Base-by-base conservation (phyloP, 2,329 filamentous ascomycete species). In the Fusarium veterinarium region DNA sequence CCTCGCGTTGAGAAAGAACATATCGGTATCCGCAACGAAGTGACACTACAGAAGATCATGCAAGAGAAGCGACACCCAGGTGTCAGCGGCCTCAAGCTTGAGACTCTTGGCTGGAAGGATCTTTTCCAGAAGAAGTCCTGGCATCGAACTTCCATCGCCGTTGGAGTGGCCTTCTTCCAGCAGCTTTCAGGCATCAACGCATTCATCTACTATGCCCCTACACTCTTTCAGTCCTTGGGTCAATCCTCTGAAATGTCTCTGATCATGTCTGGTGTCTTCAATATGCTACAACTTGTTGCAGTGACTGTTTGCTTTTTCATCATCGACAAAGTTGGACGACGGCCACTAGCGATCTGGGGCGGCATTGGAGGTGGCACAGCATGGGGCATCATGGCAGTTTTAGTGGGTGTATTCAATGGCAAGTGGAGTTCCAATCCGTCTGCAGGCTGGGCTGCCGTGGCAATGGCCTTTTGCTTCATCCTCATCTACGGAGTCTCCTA, bases 191-290 rank as follows among this genome's bases (percentile, higher is more conserved):
- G 75, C 4, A 69, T 66, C 7, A 64, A 64, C n/a, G 62, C 62
- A 0, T 65, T 65, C 8, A 74, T 79, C 2, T 79, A 79, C 60
- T 79, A 79, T 49, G 77, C 76, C 0, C 77, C 77, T 0, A 78
- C 67, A 0, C 77, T 79, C 23, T 79, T 79, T 12, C 55, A 70
- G 2, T 67, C 79, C 0, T 75, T 79, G 2, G 80, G 79, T 0
- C 76, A 80, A 40, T 64, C 69, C 0, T 57, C 67, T 4, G 71
- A 79, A 4, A 80, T 76, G 76, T 58, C 77, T 0, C 63, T 83
- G 0, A 81, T 81, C 20, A 68, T 83, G 3, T 76, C 77, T 1
- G 81, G 80, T 0, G 76, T 83, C 48, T 69, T 83, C 40, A 82
- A 82, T 30, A 77, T 83, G 57, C 25, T 77, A 72, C 53, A 81